Base-by-base conservation (phyloP, 139 green algal genomes). In the Micractinium sp. region DNA sequence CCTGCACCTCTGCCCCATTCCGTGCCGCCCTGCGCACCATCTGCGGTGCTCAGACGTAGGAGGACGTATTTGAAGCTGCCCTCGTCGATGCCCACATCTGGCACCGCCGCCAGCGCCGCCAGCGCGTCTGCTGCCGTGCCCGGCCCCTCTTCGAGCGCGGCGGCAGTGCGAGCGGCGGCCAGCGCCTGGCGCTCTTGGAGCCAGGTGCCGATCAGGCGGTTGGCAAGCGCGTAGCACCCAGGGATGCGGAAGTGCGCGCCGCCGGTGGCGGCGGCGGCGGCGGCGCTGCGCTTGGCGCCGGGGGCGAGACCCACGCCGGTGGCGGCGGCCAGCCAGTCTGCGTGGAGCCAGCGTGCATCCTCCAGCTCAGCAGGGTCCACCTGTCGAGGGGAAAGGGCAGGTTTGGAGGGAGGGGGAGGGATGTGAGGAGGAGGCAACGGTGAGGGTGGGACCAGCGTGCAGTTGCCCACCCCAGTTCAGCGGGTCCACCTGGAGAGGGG, bases 21-120 rank as follows among this genome's bases (percentile, higher is more conserved):
- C 47, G 7, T 56, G 47, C 47, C 47, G 7, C 9, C 47, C 15
- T n/a, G n/a, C n/a, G n/a, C 83, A 87, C 83, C 83, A 13, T 87
- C 83, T 3, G 83, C 35, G 22, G 83, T 87, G 67, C 87, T 90
- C 39, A 97, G 81, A 33, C 96, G 90, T 63, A 97, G 71, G 76
- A 98, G 88, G 61, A 98, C 92, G 61, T 98, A 98, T 87, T 98
- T 98, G 92, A 97, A 97, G 12, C 88, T 82, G 3, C 95, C 95
- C 20, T 82, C 38, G 61, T 94, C 91, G 18, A 96, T 92, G 3
- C 53, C 7, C 16, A 96, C 93, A 82, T 94, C 89, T 1, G 56
- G 33, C 2, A 93, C 31, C 4, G 75, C 31, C 31, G 91, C 89
- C 36, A 89, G 86, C 69, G n/a, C 56, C 60, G 39, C 36, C 38